Conservation (phyloP, 2,329 filamentous ascomycete species). For the Capronia coronata region DNA sequence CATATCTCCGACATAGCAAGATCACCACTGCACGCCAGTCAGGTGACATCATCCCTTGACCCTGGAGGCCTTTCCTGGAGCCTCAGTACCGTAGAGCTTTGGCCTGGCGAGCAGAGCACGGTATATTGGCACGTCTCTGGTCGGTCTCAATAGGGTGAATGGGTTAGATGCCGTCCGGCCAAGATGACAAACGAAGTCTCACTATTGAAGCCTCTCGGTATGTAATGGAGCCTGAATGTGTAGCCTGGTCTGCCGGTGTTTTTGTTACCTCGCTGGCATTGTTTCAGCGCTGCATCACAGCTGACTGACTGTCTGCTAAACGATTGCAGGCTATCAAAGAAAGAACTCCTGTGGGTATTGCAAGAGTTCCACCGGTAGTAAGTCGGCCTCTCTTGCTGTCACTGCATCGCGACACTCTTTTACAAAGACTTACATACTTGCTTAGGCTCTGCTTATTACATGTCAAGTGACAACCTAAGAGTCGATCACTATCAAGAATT, state of each 20-base stretch:
- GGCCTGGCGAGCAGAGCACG: background rate
- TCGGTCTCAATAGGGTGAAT: conserved; percentile 1
- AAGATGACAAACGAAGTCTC: conserved; percentile 39
- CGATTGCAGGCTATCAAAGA: conserved; percentile 40
- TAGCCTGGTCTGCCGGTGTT: conserved; percentile 4
- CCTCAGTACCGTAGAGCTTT: background rate
- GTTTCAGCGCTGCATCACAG: background rate
- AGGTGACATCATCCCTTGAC: conserved; percentile 18
- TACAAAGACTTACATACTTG: conserved; percentile 3
- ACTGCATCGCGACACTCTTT: conserved; percentile 16
- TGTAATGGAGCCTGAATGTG: conserved; percentile 21
- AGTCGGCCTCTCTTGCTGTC: conserved; percentile 35
- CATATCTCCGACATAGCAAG: conserved; percentile 1
- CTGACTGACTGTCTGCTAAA: conserved; percentile 13
- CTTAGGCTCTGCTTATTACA: conserved; percentile 43
- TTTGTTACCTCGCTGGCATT: background rate
- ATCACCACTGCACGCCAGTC: conserved; percentile 6
- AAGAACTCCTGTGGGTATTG: conserved; percentile 44
- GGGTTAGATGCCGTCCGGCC: conserved; percentile 1
- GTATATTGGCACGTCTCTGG: conserved; percentile 4
- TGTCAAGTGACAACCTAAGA: conserved; percentile 39
- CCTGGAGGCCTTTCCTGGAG: background rate
- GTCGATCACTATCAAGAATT: conserved; percentile 44
- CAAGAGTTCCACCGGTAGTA: conserved; percentile 42
- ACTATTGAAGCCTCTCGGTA: conserved; percentile 42